phyloP scores from a whole-genome alignment of 2,329 filamentous ascomycete genomes.

The Pseudogymnoascus destructans region DNA sequence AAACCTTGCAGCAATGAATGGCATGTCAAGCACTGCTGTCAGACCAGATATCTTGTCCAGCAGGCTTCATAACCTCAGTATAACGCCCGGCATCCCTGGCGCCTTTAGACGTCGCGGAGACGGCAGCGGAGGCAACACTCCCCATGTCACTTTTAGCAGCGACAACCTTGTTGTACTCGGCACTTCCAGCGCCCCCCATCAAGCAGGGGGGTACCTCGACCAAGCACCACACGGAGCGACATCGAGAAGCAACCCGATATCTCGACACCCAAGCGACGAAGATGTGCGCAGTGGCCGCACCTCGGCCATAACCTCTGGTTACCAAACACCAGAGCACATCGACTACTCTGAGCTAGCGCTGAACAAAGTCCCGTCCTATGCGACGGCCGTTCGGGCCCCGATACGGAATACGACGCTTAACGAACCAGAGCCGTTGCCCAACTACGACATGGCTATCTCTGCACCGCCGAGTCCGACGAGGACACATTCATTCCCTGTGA shows the following conservation, averaged over 20 bases:
- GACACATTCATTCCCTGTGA: slow-evolving; percentile 14
- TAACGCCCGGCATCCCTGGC: slow-evolving; percentile 32
- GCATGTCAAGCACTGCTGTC: slow-evolving; percentile 32
- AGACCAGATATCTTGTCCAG: slow-evolving; percentile 45
- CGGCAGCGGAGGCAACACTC: slow-evolving; percentile 25
- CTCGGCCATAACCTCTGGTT: slow-evolving; percentile 30
- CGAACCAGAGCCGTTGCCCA: slow-evolving; percentile 42
- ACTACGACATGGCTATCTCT: slow-evolving; percentile 51
- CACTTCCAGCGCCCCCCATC: slow-evolving; percentile 20
- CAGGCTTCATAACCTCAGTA: slow-evolving; percentile 57
- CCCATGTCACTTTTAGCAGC: slow-evolving; percentile 19
- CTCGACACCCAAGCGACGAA: slow-evolving; percentile 35
- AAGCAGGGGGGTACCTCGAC: slow-evolving; percentile 17
- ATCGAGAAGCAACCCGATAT: slow-evolving; percentile 28
- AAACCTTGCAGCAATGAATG: slow-evolving; percentile 53
- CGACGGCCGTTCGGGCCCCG: slow-evolving; percentile 56
- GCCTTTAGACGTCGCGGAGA: slow-evolving; percentile 21
- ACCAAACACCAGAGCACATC: slow-evolving; percentile 42
- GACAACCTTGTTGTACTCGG: slow-evolving; percentile 15
- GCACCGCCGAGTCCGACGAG: slow-evolving; percentile 30
- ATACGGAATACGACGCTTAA: slow-evolving; percentile 37
- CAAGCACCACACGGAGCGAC: slow-evolving; percentile 15
- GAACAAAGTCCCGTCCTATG: slow-evolving; percentile 65
- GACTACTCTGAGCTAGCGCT: slow-evolving; percentile 35
- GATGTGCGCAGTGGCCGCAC: slow-evolving; percentile 31